phyloP scores from a whole-genome alignment of 75 land plant species.

The Sequoia sempervirens region DNA sequence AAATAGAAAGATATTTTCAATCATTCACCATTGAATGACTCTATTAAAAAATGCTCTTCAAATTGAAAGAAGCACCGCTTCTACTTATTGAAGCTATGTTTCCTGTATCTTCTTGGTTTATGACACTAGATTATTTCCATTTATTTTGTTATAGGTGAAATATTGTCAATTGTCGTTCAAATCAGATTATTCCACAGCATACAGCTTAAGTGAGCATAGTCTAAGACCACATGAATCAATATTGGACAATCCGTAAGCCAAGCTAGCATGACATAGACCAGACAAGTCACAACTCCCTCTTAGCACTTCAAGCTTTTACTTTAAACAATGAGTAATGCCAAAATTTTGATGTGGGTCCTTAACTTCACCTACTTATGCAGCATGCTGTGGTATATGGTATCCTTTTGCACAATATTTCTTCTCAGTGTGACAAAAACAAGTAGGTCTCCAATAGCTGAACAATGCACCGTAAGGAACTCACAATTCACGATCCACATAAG shows the following conservation, averaged over 20 bases:
- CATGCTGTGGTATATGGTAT: background rate
- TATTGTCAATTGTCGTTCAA: background rate
- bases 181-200: background rate
- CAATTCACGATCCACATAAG: background rate
- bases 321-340: background rate
- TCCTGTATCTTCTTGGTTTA: background rate
- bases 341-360: background rate
- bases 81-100: background rate
- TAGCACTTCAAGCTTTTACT: background rate
- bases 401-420: background rate
- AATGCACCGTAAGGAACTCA: background rate
- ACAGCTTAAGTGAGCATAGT: background rate
- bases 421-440: background rate
- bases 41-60: too few species aligned
- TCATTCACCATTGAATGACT: background rate
- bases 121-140: background rate
- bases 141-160: background rate
- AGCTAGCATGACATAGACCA: background rate
- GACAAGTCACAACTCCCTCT: background rate
- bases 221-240: background rate
- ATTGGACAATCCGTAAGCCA: background rate
- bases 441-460: background rate
- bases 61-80: background rate
- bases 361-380: background rate
- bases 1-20: too few species aligned